Conservation (phyloP, 441 rosid species). For the Hura crepitans region DNA sequence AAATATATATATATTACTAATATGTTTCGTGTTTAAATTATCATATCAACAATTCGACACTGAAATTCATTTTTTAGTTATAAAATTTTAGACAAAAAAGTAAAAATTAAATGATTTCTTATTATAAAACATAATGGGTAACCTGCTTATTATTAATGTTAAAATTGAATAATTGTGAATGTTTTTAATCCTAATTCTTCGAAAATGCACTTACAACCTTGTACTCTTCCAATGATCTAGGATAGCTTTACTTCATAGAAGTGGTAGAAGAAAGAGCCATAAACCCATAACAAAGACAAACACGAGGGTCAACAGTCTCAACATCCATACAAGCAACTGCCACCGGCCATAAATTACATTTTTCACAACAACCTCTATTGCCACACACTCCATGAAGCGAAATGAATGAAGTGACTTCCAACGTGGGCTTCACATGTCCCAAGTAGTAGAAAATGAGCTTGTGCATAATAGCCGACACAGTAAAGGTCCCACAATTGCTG, state of each 20-base stretch:
- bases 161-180: no score
- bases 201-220: not conserved
- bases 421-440: constrained; percentile 16
- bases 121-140: no score
- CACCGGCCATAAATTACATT: not conserved
- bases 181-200: no score
- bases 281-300: not conserved
- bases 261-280: constrained; percentile 1
- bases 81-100: no score
- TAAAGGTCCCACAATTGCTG: constrained; percentile 12
- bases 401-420: constrained; percentile 20
- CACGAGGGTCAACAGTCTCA: not conserved
- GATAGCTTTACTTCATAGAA: not conserved
- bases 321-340: not conserved
- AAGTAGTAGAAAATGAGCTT: constrained; percentile 14
- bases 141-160: no score
- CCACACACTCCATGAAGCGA: not conserved
- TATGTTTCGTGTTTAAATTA: no score
- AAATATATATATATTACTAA: no score
- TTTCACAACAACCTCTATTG: not conserved
- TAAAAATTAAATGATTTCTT: no score
- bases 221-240: constrained; percentile 4
- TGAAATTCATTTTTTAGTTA: no score
- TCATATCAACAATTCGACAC: no score
- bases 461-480: constrained; percentile 16